Conservation (phyloP, 441 rosid species). For the Hura crepitans region DNA sequence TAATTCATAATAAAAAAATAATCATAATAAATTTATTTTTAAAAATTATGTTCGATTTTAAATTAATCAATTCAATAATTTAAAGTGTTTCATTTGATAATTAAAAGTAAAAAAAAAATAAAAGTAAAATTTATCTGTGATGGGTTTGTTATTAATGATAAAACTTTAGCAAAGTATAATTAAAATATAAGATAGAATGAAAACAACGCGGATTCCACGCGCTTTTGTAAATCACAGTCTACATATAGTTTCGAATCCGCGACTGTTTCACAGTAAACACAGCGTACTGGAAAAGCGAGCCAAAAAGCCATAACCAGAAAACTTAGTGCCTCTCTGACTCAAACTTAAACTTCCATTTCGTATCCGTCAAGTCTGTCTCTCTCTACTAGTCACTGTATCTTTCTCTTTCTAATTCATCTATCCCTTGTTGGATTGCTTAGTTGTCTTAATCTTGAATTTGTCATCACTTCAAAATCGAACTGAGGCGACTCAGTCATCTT, state of each 20-base stretch:
- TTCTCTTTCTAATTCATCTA: not conserved
- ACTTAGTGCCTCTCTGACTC: not conserved
- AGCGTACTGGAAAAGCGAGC: constrained; percentile 44
- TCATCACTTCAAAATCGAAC: not conserved
- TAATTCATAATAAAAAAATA: too few relatives aligned
- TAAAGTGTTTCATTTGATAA: too few relatives aligned
- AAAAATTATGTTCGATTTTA: too few relatives aligned
- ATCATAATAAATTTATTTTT: too few relatives aligned
- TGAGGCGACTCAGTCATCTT: constrained; percentile 24
- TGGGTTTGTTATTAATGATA: too few relatives aligned
- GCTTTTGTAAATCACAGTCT: constrained; percentile 19
- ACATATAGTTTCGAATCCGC: constrained; percentile 36
- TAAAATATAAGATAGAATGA: not conserved
- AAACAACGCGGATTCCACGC: constrained; percentile 33
- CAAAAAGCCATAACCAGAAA: constrained; percentile 15
- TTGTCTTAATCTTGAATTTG: not conserved
- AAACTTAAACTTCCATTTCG: constrained; percentile 2
- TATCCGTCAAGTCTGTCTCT: not conserved
- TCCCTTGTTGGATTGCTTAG: not conserved
- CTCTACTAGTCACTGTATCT: not conserved
- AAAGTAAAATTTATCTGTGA: too few relatives aligned
- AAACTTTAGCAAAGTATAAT: too few relatives aligned
- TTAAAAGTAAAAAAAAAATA: too few relatives aligned
- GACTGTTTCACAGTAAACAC: constrained; percentile 28
- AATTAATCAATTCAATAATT: too few relatives aligned